Base-by-base conservation (phyloP, 2,329 filamentous ascomycete genomes). In the Leptographium radiaticola region DNA sequence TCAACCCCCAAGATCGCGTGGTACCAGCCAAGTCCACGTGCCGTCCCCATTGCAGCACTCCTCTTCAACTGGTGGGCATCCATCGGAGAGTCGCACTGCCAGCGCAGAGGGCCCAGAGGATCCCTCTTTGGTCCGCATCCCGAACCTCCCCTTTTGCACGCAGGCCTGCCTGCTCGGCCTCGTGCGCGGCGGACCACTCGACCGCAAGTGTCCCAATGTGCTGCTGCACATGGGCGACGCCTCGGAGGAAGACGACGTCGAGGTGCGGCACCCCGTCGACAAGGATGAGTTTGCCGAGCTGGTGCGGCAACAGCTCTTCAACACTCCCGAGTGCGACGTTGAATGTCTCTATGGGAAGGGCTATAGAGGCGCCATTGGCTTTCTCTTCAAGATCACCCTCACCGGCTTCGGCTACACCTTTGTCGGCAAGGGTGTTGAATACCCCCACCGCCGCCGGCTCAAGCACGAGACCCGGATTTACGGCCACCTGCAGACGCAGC, bases 371-470 rank as follows among this genome's bases (percentile, higher is more conserved):
- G 55, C 55, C 12, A 53, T 38, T 33, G 55, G 47, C 16, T 53
- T 15, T n/a, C 48, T 55, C n/a, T 58, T 58, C 53, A 56, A 57
- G 51, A 31, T 58, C 34, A 55, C 53, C 16, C 34, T 57, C 10
- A 40, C 53, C 7, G 52, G 50, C 15, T 58, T 52, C 34, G 51
- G 57, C 15, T 58, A 58, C 40, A 58, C 56, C 25, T 49, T 58
- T 57, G 55, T 58, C 2, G 52, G 39, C 46, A 56, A 56, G 48
- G 56, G 46, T 5, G 49, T 52, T 2, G 33, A 52, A 20, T 6
- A 34, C n/a, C 20, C 20, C 3, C 20, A 30, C 12, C 44, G 44
- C 13, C 40, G 25, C 11, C 44, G 45, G 47, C 42, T 54, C 31
- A 30, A n/a, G 33, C 52, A 20, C 18, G 52, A 54, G 40, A 15